Conservation (phyloP, 2,329 filamentous ascomycete genomes). For the Aspergillus pseudonomiae region DNA sequence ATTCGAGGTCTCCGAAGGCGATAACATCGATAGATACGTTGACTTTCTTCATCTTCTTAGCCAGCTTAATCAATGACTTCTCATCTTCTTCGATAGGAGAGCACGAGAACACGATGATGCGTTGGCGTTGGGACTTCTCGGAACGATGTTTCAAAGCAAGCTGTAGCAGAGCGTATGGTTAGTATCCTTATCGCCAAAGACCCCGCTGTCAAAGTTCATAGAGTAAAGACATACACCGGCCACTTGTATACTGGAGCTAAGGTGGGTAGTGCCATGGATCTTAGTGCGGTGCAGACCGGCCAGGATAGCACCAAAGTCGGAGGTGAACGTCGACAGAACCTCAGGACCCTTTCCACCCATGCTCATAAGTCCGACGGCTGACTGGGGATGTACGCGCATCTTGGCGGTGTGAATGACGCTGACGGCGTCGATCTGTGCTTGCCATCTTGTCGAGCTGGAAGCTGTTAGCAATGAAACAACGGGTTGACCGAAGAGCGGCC, state of each 20-base stretch:
- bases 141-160: constrained; percentile 96
- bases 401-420: constrained; percentile 95
- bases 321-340: constrained; percentile 93
- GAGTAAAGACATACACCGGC: constrained; percentile 69
- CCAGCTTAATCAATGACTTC: constrained; percentile 83
- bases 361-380: constrained; percentile 95
- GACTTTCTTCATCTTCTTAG: constrained; percentile 99
- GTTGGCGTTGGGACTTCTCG: constrained; percentile 94
- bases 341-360: constrained; percentile 98
- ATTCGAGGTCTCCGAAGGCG: constrained; percentile 89
- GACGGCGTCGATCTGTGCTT: constrained; percentile 93
- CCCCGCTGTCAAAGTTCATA: constrained; percentile 12
- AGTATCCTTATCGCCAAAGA: constrained; percentile 6
- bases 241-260: constrained; percentile 93
- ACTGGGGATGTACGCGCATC: constrained; percentile 93
- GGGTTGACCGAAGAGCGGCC: constrained; percentile 10
- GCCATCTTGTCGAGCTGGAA: constrained; percentile 85
- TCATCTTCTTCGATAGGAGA: constrained; percentile 88
- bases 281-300: constrained; percentile 91
- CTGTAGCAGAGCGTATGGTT: constrained; percentile 50
- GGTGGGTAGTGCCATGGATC: constrained; percentile 84
- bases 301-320: constrained; percentile 92
- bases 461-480: constrained; percentile 21
- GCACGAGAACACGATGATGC: constrained; percentile 96
- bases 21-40: constrained; percentile 93